Percentiles rank a stretch among this genome's conserved stretches.
Conservation (phyloP, 148 eudicot species). For the Chenopodium berlandieri region DNA sequence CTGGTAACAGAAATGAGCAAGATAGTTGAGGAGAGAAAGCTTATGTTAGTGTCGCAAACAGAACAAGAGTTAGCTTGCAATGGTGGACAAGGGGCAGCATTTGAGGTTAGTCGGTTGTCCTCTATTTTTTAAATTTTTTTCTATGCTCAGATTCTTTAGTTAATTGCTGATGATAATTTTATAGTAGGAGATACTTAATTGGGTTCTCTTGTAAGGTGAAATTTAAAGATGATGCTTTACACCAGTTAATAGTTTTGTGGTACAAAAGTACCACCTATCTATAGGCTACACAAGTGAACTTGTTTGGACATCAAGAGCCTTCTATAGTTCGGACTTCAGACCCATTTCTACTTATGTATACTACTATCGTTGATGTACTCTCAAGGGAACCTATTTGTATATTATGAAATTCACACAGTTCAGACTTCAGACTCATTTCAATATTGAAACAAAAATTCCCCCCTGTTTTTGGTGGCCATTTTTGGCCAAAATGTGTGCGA, state of each 20-base stretch:
- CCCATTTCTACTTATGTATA: not conserved
- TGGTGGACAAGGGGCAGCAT: slow-evolving; percentile 97
- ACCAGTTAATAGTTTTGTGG: not conserved
- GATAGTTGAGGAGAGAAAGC: slow-evolving; percentile 94
- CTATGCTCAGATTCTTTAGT: not conserved
- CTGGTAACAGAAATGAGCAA: slow-evolving; percentile 98
- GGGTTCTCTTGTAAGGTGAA: not conserved
- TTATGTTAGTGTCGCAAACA: slow-evolving; percentile 92
- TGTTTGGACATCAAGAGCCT: not conserved
- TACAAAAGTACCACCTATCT: not conserved
- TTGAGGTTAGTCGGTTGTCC: slow-evolving; percentile 60
- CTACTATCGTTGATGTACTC: not conserved
- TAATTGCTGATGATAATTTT: not conserved
- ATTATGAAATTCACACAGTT: not conserved
- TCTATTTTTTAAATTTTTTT: not conserved
- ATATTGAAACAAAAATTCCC: not conserved
- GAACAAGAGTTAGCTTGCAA: slow-evolving; percentile 99
- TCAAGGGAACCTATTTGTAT: not conserved
- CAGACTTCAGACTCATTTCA: not conserved
- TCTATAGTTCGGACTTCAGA: not conserved
- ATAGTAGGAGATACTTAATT: not conserved
- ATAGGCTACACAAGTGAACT: not conserved
- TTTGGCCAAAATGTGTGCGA: not conserved
- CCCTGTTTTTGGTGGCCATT: not conserved
- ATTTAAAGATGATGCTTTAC: not conserved